phyloP scores from a whole-genome alignment of 2,329 filamentous ascomycete species.

The Biscogniauxia sp. region DNA sequence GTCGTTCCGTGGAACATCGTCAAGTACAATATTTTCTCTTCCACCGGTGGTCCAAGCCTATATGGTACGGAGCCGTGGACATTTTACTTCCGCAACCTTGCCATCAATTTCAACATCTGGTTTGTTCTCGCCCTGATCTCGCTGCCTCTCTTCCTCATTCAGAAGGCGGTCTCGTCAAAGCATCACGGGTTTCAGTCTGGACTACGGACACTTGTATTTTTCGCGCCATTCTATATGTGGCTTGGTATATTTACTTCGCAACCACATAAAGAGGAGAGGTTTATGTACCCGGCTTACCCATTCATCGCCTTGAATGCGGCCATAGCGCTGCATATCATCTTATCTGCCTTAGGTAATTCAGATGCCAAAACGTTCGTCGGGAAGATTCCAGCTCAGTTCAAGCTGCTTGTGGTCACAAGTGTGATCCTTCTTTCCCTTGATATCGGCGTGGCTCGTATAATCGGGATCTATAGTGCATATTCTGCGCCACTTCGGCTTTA shows the following conservation, averaged over 20 bases:
- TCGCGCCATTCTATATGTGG: constrained; percentile 92
- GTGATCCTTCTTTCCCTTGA: constrained; percentile 64
- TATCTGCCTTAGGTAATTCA: constrained; percentile 70
- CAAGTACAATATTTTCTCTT: constrained; percentile 89
- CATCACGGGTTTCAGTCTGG: constrained; percentile 65
- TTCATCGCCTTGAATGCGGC: constrained; percentile 87
- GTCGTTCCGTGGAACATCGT: constrained; percentile 91
- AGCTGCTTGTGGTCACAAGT: constrained; percentile 60
- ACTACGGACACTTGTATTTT: constrained; percentile 73
- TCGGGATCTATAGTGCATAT: constrained; percentile 79
- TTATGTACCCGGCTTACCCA: constrained; percentile 97
- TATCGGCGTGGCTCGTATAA: constrained; percentile 67
- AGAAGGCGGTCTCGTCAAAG: constrained; percentile 63
- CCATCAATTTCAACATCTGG: constrained; percentile 95
- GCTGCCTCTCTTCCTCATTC: constrained; percentile 71
- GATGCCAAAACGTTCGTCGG: constrained; percentile 65
- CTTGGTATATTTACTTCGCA: constrained; percentile 86
- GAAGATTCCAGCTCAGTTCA: constrained; percentile 72
- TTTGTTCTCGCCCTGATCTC: constrained; percentile 75
- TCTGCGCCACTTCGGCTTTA: constrained; percentile 75
- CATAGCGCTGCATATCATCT: constrained; percentile 75
- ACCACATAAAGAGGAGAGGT: constrained; percentile 95
- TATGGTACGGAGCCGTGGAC: constrained; percentile 97
- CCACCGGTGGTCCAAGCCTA: constrained; percentile 78
- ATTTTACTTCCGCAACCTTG: constrained; percentile 89